Evolutionary conservation across 2,329 filamentous ascomycete species (phyloP), one percentile per base, ranked within the genome.

Genomic region (Ascocoryne sarcoides): DNA sequence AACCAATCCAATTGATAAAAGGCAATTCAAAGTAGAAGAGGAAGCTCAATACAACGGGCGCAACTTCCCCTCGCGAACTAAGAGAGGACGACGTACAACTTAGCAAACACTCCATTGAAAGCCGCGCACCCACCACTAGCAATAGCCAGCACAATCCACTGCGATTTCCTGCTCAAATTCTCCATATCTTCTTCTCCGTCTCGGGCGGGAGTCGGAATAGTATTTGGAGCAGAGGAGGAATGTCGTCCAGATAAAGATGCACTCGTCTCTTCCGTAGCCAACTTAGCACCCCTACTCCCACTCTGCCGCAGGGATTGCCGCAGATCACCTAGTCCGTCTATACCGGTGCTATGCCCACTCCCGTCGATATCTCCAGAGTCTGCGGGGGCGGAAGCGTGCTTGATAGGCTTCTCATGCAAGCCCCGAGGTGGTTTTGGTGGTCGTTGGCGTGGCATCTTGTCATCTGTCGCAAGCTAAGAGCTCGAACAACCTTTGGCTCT

Each of bases 121-220:
- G 84, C 83, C 21, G 85, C 85, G 55, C 83, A 89, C 39, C 75
- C 78, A 46, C 85, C 85, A 56, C 82, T 86, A 36, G 80, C 76
- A 31, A 89, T 60, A 31, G 85, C 82, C 47, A 83, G 72, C 37
- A 80, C 64, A 46, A 90, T 71, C 79, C 79, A 83, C 49, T 73
- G 69, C 48, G 46, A 43, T 39, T 65, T 64, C 37, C 56, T 52
- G 53, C 62, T 63, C 47, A 62, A 19, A 49, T 55, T 53, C 46
- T 59, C 48, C 48, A 59, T 58, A 0, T 38, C 35, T 18, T 38
- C 36, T 35, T 23, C 21, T n/a, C 39, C 43, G 17, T 18, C n/a
- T 14, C 12, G 8, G 8, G 10, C n/a, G n/a, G n/a, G n/a, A n/a
- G n/a, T n/a, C n/a, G n/a, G n/a, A 12, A 12, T 12, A 26, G 23